A percentile compares a stretch with the other conserved stretches of the same genome.
phyloP scores from a whole-genome alignment of 495 filamentous ascomycete species.

The Neurospora sp. region DNA sequence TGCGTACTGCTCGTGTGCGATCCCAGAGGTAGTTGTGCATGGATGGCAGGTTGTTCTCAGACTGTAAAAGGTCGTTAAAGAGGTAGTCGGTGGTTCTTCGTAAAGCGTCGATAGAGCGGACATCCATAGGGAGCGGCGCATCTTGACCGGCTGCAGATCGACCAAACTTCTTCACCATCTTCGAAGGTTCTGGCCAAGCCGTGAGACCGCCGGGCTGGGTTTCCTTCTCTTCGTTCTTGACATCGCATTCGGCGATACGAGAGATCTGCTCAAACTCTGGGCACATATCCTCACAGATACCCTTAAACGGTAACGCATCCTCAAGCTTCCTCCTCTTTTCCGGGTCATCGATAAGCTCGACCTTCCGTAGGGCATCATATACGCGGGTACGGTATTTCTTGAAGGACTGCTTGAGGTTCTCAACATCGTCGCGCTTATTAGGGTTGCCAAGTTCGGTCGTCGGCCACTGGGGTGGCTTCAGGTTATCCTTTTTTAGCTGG shows the following conservation, averaged over 20 bases:
- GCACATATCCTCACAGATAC: slow-evolving; percentile 90
- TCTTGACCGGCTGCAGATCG: slow-evolving; percentile 89
- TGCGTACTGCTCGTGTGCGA: slow-evolving; percentile 79
- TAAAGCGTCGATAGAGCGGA: slow-evolving; percentile 68
- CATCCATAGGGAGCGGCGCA: slow-evolving; percentile 82
- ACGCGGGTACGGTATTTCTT: slow-evolving; percentile 61
- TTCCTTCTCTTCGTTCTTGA: slow-evolving; percentile 43
- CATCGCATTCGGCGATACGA: slow-evolving; percentile 57
- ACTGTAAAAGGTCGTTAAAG: slow-evolving; percentile 59
- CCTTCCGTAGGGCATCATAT: slow-evolving; percentile 57
- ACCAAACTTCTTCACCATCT: slow-evolving; percentile 73
- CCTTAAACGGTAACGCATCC: slow-evolving; percentile 78
- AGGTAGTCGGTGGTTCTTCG: slow-evolving; percentile 75
- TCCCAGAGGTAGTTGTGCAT: slow-evolving; percentile 92
- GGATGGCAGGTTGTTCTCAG: slow-evolving; percentile 49
- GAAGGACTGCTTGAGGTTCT: slow-evolving; percentile 32
- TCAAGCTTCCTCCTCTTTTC: slow-evolving; percentile 69
- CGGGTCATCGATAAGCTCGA: slow-evolving; percentile 78
- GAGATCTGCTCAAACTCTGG: slow-evolving; percentile 78
- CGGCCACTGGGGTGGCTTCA: slow-evolving; percentile 36
- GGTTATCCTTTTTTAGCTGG: slow-evolving; percentile 31
- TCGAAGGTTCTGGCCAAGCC: slow-evolving; percentile 23
- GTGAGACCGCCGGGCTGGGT: slow-evolving; percentile 22
- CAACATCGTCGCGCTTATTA: slow-evolving; percentile 29
- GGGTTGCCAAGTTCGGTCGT: slow-evolving; percentile 26